Conservation (phyloP, 2,329 filamentous ascomycete species). For the Xylaria sp. region DNA sequence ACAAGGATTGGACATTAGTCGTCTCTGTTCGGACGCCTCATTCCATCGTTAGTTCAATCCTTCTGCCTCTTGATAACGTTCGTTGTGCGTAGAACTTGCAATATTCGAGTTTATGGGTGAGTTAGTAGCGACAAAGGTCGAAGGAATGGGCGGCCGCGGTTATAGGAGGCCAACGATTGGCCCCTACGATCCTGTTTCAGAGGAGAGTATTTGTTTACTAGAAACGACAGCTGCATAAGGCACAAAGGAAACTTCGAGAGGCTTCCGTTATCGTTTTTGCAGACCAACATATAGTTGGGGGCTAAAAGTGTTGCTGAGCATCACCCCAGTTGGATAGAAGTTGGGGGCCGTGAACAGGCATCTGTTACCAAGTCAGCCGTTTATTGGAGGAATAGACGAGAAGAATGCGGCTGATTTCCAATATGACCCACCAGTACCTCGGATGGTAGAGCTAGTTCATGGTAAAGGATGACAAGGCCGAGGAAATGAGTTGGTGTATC, state of each 20-base stretch:
- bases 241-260: neutral
- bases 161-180: constrained; percentile 8
- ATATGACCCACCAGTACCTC: neutral
- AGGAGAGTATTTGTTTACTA: constrained; percentile 2
- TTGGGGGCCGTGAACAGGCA: constrained; percentile 18
- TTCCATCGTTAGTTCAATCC: too few relatives aligned
- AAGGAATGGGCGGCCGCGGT: constrained; percentile 16
- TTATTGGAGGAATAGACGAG: constrained; percentile 7
- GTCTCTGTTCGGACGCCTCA: neutral
- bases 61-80: neutral
- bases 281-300: constrained; percentile 15
- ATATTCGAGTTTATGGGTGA: neutral
- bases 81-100: too few relatives aligned
- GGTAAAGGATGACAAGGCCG: neutral
- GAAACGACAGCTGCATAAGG: neutral
- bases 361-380: neutral
- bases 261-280: neutral
- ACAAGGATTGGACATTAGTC: neutral
- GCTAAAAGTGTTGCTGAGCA: constrained; percentile 5
- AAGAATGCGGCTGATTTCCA: neutral
- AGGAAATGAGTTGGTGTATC: neutral
- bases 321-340: neutral
- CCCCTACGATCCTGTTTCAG: neutral
- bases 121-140: neutral
- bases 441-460: neutral